Evolutionary conservation across 202 grass and related monocot species (phyloP).

Genomic region (Carex arenaria): DNA sequence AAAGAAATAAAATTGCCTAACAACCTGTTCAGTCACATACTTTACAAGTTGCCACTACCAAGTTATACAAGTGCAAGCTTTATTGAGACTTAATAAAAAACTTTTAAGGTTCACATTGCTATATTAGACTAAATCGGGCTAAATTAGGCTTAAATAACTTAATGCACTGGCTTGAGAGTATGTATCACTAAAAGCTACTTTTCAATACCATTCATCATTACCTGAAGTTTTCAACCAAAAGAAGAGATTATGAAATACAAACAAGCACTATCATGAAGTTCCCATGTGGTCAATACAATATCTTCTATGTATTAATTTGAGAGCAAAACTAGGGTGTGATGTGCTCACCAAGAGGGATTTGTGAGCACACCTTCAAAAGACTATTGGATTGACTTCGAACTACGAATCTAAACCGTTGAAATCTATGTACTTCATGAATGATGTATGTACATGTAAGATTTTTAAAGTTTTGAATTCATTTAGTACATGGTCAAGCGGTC

Average conservation of each 20-base stretch:
- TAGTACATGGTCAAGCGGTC: no score
- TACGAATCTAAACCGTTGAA: no score
- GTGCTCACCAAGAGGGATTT: no score
- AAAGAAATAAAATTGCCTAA: slow-evolving; percentile 29
- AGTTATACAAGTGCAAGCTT: not conserved
- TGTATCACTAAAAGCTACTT: not conserved
- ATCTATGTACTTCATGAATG: no score
- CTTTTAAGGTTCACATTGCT: no score
- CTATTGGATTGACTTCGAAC: no score
- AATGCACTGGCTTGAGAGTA: not conserved
- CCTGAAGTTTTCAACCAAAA: not conserved
- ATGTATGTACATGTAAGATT: no score
- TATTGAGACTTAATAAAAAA: not conserved
- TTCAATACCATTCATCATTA: no score
- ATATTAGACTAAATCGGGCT: not conserved
- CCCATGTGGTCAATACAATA: not conserved
- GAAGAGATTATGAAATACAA: not conserved
- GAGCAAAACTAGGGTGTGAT: no score
- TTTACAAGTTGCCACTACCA: not conserved
- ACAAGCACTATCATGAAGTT: not conserved
- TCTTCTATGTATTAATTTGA: not conserved
- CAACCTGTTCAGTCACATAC: slow-evolving; percentile 53
- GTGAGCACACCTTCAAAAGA: no score
- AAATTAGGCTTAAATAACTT: not conserved
- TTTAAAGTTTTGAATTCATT: no score